Evolutionary conservation across 192 early-diverging fungal species (phyloP).

Genomic region (Funneliformis mosseae): DNA sequence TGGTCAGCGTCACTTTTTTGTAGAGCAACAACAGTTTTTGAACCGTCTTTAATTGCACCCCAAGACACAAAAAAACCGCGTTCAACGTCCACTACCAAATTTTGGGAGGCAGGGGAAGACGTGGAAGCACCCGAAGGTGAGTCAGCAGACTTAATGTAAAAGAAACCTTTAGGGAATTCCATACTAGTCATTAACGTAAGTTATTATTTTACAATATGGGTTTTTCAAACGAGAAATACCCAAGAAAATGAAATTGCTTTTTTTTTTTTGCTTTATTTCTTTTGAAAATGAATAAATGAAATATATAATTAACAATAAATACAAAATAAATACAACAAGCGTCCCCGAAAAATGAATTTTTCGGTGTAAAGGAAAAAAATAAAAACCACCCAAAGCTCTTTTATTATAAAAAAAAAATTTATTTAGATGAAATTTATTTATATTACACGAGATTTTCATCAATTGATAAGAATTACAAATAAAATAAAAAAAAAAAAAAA

Average conservation of each 20-base stretch:
- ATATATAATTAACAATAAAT: neutral
- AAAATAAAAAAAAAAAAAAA: neutral
- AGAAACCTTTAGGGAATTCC: constrained; percentile 8
- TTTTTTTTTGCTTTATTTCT: neutral
- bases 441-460: neutral
- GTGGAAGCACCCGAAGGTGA: constrained; percentile 17
- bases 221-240: neutral
- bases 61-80: neutral
- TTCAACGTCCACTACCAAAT: constrained; percentile 26
- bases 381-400: neutral
- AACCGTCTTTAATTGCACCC: neutral
- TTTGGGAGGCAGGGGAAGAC: neutral
- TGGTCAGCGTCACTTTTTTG: constrained; percentile 24
- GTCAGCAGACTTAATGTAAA: constrained; percentile 23
- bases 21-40: neutral
- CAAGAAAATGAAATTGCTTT: neutral
- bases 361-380: neutral
- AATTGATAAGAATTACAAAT: neutral
- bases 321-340: too few species aligned
- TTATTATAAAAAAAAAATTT: neutral
- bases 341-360: too few species aligned
- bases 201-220: neutral
- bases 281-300: neutral
- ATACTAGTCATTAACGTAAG: constrained; percentile 5
- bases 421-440: neutral